Base-by-base conservation (phyloP, 371 early-diverging fungal genomes). In the Phascolomyces articulosus region DNA sequence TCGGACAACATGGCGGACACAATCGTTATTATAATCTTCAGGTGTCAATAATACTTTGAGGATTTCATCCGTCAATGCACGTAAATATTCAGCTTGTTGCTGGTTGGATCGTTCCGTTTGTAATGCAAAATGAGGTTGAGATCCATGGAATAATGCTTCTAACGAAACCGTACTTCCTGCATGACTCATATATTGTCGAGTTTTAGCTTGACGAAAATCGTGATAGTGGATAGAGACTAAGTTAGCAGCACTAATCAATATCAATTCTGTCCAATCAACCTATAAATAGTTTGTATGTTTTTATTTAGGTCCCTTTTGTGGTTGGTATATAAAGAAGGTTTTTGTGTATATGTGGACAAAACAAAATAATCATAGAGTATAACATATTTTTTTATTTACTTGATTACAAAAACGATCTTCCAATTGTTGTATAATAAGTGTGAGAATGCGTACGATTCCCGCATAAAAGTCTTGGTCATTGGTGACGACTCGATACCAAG, bases 91-190 rank as follows among this genome's bases (percentile, higher is more conserved):
- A 29, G 68, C 66, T 49, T 86, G 83, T 40, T 77, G 60, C 28
- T 79, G 75, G 6, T 16, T 23, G 8, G 47, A 31, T 11, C 24
- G 41, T 27, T 24, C 68, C 29, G 76, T 71, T 28, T 74, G 63
- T 13, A 87, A 59, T 0, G 86, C 87, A 72, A 83, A 84, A 62
- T 87, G 87, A 4, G 87, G 87, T 27, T 87, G 87, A 59, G 83
- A 70, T n/a, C 87, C 87, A 67, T 87, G 86, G 65, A 87, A 87
- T 11, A 85, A 69, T 1, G 72, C 67, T 27, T 75, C 75, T 6
- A 87, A 59, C 1, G 75, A 69, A 1, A 74, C 70, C 15, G 82
- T 65, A 23, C 81, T 80, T 49, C 85, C 79, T 0, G 80, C 85
- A 59, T 84, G 85, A 20, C 80, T 77, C 61, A 84, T 82, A 15